Conservation (phyloP, 2,329 filamentous ascomycete species). For the Neonectria magnoliae region DNA sequence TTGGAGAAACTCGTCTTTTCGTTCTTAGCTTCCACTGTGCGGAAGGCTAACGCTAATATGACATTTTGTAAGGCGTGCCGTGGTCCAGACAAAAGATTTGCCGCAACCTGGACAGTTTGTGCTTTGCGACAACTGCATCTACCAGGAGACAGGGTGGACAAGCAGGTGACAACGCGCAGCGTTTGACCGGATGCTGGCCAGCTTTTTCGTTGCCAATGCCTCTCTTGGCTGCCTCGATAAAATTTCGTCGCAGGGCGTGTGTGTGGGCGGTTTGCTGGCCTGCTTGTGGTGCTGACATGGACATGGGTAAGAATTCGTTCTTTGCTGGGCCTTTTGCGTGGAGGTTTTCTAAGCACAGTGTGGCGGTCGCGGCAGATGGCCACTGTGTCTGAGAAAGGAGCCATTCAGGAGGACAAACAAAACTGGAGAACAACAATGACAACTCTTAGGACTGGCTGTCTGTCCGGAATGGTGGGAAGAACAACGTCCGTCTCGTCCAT, state of each 20-base stretch:
- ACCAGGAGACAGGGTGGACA: background rate
- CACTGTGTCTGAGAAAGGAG: conserved; percentile 24
- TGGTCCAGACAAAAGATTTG: background rate
- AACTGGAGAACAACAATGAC: background rate
- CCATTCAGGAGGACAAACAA: background rate
- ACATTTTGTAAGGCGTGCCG: background rate
- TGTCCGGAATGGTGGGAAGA: conserved; percentile 2
- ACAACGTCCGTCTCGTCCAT: background rate
- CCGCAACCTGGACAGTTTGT: background rate
- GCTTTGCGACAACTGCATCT: background rate
- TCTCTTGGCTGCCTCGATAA: background rate
- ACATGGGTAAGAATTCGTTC: background rate
- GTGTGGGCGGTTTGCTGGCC: background rate
- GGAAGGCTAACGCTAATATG: conserved; percentile 11
- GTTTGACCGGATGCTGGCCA: background rate
- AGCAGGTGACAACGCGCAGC: background rate
- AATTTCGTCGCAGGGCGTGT: background rate
- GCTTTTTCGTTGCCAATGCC: background rate
- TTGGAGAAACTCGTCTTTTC: background rate
- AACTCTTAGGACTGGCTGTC: conserved; percentile 1
- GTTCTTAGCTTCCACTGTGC: conserved; percentile 18
- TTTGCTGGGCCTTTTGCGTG: background rate
- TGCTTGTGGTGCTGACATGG: conserved; percentile 9
- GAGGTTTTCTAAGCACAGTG: conserved; percentile 11
- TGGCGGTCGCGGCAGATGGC: background rate